These are phyloP conservation scores for Haematococcus sp. DNA, from an alignment of 139 green algal species.

Conservation along the genomic window DNA sequence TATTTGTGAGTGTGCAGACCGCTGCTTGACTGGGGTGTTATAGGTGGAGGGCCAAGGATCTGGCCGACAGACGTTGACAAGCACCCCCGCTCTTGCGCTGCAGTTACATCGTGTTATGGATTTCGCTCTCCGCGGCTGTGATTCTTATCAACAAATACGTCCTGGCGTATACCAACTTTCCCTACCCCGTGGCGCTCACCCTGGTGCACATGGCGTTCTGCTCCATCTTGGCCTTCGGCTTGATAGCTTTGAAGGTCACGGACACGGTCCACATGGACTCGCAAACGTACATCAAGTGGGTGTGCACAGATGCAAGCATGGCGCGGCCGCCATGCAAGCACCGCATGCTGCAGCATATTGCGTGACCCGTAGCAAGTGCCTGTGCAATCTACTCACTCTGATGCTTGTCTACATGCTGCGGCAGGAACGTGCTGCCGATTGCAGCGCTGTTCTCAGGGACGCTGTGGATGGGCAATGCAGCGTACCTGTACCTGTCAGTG, in stretches of 20 bases:
- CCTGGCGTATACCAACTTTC: constrained; percentile 53
- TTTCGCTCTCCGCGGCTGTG: constrained; percentile 39
- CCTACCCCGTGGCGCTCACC: constrained; percentile 62
- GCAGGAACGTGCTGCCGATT: constrained; percentile 19
- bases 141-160: constrained; percentile 79
- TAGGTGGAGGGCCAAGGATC: too few relatives aligned
- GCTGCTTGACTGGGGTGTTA: too few relatives aligned
- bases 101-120: constrained; percentile 48
- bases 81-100: not conserved
- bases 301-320: not conserved
- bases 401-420: too few relatives aligned
- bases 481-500: constrained; percentile 92
- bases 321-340: not conserved
- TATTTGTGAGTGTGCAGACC: too few relatives aligned
- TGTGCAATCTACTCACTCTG: too few relatives aligned
- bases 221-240: constrained; percentile 21
- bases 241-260: constrained; percentile 17
- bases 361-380: too few relatives aligned
- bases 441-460: constrained; percentile 42
- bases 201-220: constrained; percentile 56
- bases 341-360: too few relatives aligned
- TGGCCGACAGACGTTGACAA: too few relatives aligned
- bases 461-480: constrained; percentile 91
- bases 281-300: constrained; percentile 24
- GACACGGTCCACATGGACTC: constrained; percentile 17